These are phyloP conservation scores for Tuber brumale DNA, from an alignment of 495 filamentous ascomycete genomes.

Conservation along the genomic window DNA sequence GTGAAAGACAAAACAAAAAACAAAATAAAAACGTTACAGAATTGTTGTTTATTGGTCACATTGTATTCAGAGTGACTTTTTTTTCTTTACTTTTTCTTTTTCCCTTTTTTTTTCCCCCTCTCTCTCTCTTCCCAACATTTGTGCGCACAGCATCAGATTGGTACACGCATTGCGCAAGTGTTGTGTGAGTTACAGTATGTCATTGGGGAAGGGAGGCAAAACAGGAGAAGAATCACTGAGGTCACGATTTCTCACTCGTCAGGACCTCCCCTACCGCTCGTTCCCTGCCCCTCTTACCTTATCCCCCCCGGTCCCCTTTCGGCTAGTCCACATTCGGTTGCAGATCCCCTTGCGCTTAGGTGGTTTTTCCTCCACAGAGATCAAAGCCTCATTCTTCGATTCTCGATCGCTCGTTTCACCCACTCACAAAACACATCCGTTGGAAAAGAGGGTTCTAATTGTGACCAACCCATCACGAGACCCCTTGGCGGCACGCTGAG, in stretches of 20 bases:
- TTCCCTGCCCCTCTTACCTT: constrained; percentile 22
- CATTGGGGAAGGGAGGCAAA: background rate
- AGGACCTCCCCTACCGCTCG: background rate
- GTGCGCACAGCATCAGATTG: background rate
- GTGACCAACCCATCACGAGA: background rate
- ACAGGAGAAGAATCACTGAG: background rate
- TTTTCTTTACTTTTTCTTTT: background rate
- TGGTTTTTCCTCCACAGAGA: background rate
- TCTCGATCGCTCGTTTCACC: constrained; percentile 14
- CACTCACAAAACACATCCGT: constrained; percentile 10
- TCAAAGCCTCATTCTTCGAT: constrained; percentile 2
- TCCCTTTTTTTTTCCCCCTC: background rate
- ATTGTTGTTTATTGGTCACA: constrained; percentile 4
- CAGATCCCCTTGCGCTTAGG: constrained; percentile 5
- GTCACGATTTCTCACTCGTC: background rate
- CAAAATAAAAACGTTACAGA: constrained; percentile 2
- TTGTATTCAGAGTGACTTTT: constrained; percentile 2
- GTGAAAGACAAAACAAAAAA: background rate
- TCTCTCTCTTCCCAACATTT: background rate
- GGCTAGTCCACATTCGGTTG: constrained; percentile 3
- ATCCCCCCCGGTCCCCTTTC: constrained; percentile 11
- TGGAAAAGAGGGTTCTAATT: background rate
- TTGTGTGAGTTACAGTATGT: background rate
- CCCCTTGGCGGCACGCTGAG: background rate
- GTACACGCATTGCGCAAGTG: background rate